Base-by-base conservation (phyloP, 306 rosid genomes). In the Crotalaria pallida region DNA sequence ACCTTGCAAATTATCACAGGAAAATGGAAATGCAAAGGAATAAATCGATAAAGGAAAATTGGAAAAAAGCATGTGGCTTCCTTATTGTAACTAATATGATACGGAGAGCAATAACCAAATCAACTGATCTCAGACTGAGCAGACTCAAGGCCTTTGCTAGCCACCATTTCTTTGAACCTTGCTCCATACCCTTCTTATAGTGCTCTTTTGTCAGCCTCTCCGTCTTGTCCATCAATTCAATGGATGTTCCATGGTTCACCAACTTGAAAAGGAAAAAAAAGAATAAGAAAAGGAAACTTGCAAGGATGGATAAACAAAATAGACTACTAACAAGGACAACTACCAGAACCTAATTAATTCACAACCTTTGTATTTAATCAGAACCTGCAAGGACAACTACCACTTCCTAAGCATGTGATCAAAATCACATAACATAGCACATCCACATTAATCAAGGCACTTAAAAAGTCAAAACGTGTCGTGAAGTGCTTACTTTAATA, bases 181-280 rank as follows among this genome's bases (percentile, higher is more conserved):
- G 84, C 64, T 92, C 92, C 96, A 89, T 86, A 73, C 75, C 53
- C 81, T 83, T 83, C 24, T 69, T 72, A 84, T 92, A 92, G 76
- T 92, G 92, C 68, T 86, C 96, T 82, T 92, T 92, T 11, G 92
- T 85, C 51, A 84, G 63, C 82, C 64, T 82, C 86, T 92, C 98
- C 80, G 89, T 84, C 0, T 16, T 70, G 84, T 88, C 92, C 96
- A 92, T 80, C 50, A 89, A 78, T 70, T 88, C 95, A 33, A 22
- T 41, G 5, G 90, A 77, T 74, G 89, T 86, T 66, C 96, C 96
- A 79, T 89, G 96, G 78, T 92, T 89, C 85, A 88, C 78, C 88
- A 88, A 21, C 96, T 89, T 58, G 7, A 43, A 0, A 41, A 11
- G 31, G 22, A 5, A 49, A 23, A 50, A n/a, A n/a, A n/a, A n/a